These are phyloP conservation scores for Curvularia spicifera DNA, from an alignment of 2,329 filamentous ascomycete genomes.

Conservation along the genomic window DNA sequence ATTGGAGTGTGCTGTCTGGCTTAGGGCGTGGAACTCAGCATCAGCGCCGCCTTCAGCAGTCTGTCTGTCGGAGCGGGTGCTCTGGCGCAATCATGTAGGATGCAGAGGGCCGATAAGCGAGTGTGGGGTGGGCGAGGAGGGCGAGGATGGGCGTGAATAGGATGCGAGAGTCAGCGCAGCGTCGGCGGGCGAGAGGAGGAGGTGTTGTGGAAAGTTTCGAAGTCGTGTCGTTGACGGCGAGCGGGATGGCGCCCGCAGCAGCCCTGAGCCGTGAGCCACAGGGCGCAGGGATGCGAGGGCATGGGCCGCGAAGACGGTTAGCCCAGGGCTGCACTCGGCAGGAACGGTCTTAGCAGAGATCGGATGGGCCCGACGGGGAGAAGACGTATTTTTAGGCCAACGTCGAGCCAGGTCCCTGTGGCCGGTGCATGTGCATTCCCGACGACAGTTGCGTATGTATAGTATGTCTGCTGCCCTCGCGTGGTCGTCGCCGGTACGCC, in stretches of 20 bases:
- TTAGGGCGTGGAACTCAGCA: slow-evolving; percentile 36
- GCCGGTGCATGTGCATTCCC: not conserved
- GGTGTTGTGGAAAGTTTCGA: slow-evolving; percentile 13
- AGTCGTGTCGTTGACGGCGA: slow-evolving; percentile 7
- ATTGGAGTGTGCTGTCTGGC: slow-evolving; percentile 48
- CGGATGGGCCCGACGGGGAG: not conserved
- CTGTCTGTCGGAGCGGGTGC: slow-evolving; percentile 8
- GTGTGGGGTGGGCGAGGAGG: slow-evolving; percentile 13
- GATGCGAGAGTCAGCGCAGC: slow-evolving; percentile 4
- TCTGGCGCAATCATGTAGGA: slow-evolving; percentile 30
- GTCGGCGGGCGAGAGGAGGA: slow-evolving; percentile 9
- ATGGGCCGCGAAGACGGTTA: slow-evolving; percentile 9
- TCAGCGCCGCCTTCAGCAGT: slow-evolving; percentile 38
- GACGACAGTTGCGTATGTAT: not conserved
- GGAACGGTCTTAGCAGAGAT: not conserved
- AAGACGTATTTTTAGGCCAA: slow-evolving; percentile 19
- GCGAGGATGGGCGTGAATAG: not conserved
- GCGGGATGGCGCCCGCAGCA: slow-evolving; percentile 16
- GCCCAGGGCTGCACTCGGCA: slow-evolving; percentile 20
- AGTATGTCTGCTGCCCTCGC: not conserved
- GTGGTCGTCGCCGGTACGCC: not conserved
- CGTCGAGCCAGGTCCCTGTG: slow-evolving; percentile 2
- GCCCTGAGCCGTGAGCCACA: not conserved
- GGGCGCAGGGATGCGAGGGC: slow-evolving; percentile 2
- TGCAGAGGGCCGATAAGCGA: slow-evolving; percentile 12